Base-by-base conservation (phyloP, 768 basidiomycete species). In the Boletus sensibilis region DNA sequence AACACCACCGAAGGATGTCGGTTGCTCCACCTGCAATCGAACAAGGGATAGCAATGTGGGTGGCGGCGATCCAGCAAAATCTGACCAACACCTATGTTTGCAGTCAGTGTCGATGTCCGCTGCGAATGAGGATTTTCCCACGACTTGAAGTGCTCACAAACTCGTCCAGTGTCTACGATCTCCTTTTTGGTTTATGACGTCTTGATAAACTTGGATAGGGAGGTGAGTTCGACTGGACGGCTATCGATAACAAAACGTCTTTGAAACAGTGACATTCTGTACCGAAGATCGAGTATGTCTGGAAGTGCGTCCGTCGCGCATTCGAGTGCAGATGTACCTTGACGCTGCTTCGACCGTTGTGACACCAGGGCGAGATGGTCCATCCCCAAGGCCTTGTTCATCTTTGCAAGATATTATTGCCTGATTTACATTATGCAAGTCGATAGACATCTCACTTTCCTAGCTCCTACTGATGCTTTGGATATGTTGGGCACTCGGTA, bases 401-500 rank as follows among this genome's bases (percentile, higher is more conserved):
- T 56, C 21, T 10, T 56, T n/a, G 55, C 27, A n/a, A 52, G 55
- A 45, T 56, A 53, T 9, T 56, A 56, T 40, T 37, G 55, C 18
- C 1, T 27, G 4, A 12, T 37, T 27, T 25, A 23, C 16, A n/a
- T 23, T 23, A 27, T n/a, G 48, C 14, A 13, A 23, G 48, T 37
- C 5, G 8, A n/a, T 27, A 18, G 23, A 4, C 10, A 5, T 18
- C 10, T 23, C 9, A 11, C 35, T n/a, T 21, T 18, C 5, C 4
- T 27, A 1, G 7, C 35, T 23, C 16, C 16, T 12, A 23, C 48
- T 37, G 12, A 49, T 33, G 14, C 2, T 33, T 33, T 29, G 27
- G 10, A 16, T 38, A 9, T 38, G 8, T 10, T 9, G 37, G 37
- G 37, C 8, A 18, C 37, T 18, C 18, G 8, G 37, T 18, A 23